Conservation (phyloP, 2,329 filamentous ascomycete genomes). For the Nothopassalora personata region DNA sequence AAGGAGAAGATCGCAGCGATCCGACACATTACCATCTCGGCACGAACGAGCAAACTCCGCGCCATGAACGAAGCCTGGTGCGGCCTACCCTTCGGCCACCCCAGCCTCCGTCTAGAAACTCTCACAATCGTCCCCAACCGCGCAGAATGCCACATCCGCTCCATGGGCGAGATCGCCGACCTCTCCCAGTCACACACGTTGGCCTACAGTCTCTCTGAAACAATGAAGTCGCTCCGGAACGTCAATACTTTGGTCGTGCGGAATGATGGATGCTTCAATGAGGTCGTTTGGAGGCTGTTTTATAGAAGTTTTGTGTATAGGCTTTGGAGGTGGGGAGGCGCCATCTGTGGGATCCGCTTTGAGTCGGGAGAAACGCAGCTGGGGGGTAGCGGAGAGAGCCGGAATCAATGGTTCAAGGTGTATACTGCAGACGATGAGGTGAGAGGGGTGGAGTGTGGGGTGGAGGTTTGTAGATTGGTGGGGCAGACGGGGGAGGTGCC, state of each 20-base stretch:
- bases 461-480: conserved; percentile 26
- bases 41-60: conserved; percentile 29
- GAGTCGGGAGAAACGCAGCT: conserved; percentile 17
- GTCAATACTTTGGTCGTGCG: conserved; percentile 28
- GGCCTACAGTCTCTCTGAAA: conserved; percentile 35
- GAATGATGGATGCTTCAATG: conserved; percentile 32
- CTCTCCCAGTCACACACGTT: conserved; percentile 33
- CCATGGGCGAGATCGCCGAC: conserved; percentile 34
- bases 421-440: conserved; percentile 9
- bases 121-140: conserved; percentile 30
- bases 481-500: conserved; percentile 19
- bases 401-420: conserved; percentile 18
- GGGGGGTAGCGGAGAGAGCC: conserved; percentile 7
- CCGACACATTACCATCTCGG: conserved; percentile 31
- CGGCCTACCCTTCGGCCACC: conserved; percentile 31
- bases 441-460: conserved; percentile 23
- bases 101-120: conserved; percentile 27
- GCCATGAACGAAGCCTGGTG: conserved; percentile 34
- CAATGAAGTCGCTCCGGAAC: conserved; percentile 29
- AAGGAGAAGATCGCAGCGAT: conserved; percentile 24
- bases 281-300: conserved; percentile 32
- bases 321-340: conserved; percentile 34
- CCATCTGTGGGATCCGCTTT: conserved; percentile 28
- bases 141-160: conserved; percentile 25
- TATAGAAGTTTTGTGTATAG: conserved; percentile 32